Evolutionary conservation across 306 rosid species (phyloP), one percentile per base, ranked within the genome.

Genomic region (Cicer judaicum): DNA sequence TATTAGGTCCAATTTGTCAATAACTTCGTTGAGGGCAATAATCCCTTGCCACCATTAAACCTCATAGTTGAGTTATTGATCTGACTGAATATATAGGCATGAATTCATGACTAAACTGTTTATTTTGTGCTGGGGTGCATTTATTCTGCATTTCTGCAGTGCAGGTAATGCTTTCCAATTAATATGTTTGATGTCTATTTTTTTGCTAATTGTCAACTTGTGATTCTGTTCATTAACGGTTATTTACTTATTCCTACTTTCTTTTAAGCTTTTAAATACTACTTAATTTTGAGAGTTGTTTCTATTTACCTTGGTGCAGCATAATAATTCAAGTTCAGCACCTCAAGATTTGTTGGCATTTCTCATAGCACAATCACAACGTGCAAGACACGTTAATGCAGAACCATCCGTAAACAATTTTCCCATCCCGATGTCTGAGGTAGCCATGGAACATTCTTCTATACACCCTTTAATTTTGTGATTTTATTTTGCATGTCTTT

Each of bases 381-480:
- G 82, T 52, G 59, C 80, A 19, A 80, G 79, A 57, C 71, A 81
- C 74, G 52, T 36, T 64, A 81, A 79, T 78, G 75, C 74, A 8
- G 81, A 29, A 24, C 68, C 82, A 41, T 77, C 89, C 12, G 36
- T 72, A 65, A 68, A 73, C 79, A 82, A 75, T 77, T 42, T 78
- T 42, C 65, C 87, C 70, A 55, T 50, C 73, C 44, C 85, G 53
- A 43, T 77, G 76, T 44, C 85, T 0, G 82, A 87, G 83, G 91
- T 87, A 81, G 81, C 74, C 34, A 47, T 68, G 65, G 44, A 61
- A 54, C 48, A 62, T 47, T 74, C 47, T 13, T 34, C 42, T 77
- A 18, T 53, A 50, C 38, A 19, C 74, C 39, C 15, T 15, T 48
- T 29, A 64, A 15, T 64, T 63, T 29, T 57, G 46, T 76, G 64